phyloP scores from a whole-genome alignment of 495 filamentous ascomycete species.

The Platismatia glauca region DNA sequence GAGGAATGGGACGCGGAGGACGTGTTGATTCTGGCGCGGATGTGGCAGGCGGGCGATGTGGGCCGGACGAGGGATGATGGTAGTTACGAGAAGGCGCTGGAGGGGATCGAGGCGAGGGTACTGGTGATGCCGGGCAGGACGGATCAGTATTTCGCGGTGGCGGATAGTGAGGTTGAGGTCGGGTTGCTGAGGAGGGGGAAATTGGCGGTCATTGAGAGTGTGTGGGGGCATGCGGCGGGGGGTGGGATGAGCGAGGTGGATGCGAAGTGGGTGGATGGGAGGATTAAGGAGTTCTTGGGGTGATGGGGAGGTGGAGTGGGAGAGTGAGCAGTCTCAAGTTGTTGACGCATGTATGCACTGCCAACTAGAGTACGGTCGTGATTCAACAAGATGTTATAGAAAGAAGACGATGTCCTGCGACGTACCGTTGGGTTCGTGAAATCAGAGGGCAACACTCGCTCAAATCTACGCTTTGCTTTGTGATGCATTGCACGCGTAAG shows the following conservation, averaged over 20 bases:
- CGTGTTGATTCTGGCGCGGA: constrained; percentile 32
- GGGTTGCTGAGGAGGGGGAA: constrained; percentile 32
- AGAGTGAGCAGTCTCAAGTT: too few relatives aligned
- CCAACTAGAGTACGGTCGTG: too few relatives aligned
- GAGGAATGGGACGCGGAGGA: constrained; percentile 38
- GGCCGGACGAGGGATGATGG: constrained; percentile 26
- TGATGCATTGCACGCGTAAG: too few relatives aligned
- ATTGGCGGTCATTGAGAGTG: constrained; percentile 33
- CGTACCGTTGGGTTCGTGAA: too few relatives aligned
- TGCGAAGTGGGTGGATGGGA: constrained; percentile 31
- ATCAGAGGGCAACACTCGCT: too few relatives aligned
- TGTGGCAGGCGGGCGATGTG: constrained; percentile 41
- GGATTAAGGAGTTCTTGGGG: constrained; percentile 24
- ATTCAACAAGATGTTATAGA: too few relatives aligned
- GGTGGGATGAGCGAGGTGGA: constrained; percentile 34
- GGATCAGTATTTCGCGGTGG: constrained; percentile 38
- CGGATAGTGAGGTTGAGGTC: constrained; percentile 37
- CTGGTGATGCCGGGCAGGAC: constrained; percentile 39
- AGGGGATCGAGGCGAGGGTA: constrained; percentile 31
- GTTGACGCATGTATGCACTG: too few relatives aligned
- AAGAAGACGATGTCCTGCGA: too few relatives aligned
- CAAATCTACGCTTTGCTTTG: too few relatives aligned
- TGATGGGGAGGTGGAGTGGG: not conserved
- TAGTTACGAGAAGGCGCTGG: constrained; percentile 33
- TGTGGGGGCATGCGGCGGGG: constrained; percentile 42